Evolutionary conservation across 257 asterid genomes (phyloP).

Genomic region (Asclepias syriaca): DNA sequence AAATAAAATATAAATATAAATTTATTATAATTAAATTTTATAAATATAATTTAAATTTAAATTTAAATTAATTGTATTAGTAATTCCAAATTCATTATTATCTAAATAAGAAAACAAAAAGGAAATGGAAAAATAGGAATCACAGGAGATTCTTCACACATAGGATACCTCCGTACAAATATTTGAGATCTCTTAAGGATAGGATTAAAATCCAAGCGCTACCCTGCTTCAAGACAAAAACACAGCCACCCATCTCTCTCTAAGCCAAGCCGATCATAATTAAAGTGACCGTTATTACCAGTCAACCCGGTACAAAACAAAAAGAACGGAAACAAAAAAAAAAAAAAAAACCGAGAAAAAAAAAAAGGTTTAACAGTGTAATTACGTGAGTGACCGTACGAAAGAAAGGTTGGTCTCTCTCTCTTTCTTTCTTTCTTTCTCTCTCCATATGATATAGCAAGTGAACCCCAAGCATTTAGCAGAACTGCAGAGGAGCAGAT

Average conservation of each 20-base stretch:
- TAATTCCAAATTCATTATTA: no score
- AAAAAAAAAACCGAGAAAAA: neutral
- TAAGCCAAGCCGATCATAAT: neutral
- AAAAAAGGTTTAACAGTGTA: neutral
- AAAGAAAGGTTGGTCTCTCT: constrained; percentile 9
- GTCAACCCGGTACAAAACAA: constrained; percentile 1
- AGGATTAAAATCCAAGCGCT: neutral
- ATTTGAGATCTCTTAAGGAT: neutral
- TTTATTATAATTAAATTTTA: no score
- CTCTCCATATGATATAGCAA: constrained; percentile 1
- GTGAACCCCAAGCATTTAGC: constrained; percentile 13
- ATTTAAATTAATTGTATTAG: no score
- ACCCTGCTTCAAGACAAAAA: neutral
- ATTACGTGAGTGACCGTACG: constrained; percentile 34
- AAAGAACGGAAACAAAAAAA: neutral
- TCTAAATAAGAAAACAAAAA: no score
- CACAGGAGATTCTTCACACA: neutral
- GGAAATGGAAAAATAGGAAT: neutral
- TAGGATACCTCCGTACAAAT: neutral
- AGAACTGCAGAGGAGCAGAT: constrained; percentile 32
- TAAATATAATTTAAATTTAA: no score
- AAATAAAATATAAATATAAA: no score
- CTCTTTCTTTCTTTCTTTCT: constrained; percentile 4
- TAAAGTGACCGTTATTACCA: neutral
- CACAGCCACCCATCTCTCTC: neutral